Base-by-base conservation (phyloP, 352 stramenopile species). In the Globisporangium paroecandrum region DNA sequence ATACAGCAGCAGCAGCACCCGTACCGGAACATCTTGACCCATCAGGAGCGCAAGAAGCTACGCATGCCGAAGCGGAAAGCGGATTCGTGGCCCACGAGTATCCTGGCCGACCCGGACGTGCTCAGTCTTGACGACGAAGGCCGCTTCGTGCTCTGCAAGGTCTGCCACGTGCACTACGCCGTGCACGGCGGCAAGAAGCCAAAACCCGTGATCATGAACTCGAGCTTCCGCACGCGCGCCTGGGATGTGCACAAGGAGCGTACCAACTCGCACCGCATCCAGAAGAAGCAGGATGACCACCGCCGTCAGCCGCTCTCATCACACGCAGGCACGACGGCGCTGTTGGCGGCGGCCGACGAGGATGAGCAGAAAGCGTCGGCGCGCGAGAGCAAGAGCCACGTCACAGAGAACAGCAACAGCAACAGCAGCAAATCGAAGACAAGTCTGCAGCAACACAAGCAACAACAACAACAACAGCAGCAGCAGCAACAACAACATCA, bases 171-270 rank as follows among this genome's bases (percentile, higher is more conserved):
- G 43, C 83, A 93, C 69, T 93, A 90, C 70, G 83, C 85, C 10
- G 81, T 93, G 47, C 83, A 93, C 62, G 85, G 85, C 62, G 85
- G 85, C 61, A 93, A 93, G 78, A 89, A 89, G 60, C 85, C 85
- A 56, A 90, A 90, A 57, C 85, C 85, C 7, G 83, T 93, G 38
- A 85, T 93, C 64, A 91, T 93, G 83, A 93, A 93, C 74, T 90
- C 85, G 25, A 85, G 87, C 58, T 93, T 93, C 67, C 85, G 85
- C 57, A 90, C 81, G 57, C 76, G 85, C 27, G 85, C 85, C 34
- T 93, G 85, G 85, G 85, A 93, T 58, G 85, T 93, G 46, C 85
- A 93, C 73, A 93, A 93, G 71, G 81, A 90, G 58, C 85, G 85
- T 54, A 93, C 85, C 29, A 93, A 89, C 65, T 91, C 81, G 54